Evolutionary conservation across 1,284 basidiomycete genomes (phyloP).

Genomic region (Ceratobasidium sp.): DNA sequence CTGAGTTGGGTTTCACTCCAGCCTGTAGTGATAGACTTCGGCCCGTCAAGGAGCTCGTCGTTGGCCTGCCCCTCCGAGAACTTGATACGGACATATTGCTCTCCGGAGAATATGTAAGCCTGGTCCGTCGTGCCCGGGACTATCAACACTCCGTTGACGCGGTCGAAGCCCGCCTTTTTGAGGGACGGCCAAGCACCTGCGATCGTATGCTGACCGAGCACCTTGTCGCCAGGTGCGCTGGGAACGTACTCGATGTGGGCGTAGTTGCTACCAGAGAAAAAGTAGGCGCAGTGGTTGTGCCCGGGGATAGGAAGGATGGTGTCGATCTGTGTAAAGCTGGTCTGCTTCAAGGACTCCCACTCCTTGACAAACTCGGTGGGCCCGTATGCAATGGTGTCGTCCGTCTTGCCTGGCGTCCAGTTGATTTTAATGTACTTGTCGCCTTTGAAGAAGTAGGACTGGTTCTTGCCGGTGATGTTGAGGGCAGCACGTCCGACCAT

Average conservation of each 20-base stretch:
- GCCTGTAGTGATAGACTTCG: background rate
- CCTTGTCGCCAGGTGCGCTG: background rate
- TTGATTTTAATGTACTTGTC: constrained; percentile 39
- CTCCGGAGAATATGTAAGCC: constrained; percentile 8
- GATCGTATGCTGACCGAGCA: background rate
- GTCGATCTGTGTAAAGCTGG: constrained; percentile 16
- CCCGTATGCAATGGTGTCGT: constrained; percentile 10
- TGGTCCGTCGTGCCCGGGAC: constrained; percentile 29
- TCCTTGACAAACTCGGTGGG: constrained; percentile 6
- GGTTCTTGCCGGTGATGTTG: constrained; percentile 24
- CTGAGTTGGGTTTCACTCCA: background rate
- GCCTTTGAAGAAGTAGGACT: constrained; percentile 42
- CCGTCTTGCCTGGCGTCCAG: constrained; percentile 8
- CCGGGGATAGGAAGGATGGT: constrained; percentile 19
- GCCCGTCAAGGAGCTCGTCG: constrained; percentile 20
- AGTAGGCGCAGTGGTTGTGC: background rate
- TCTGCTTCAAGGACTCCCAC: constrained; percentile 5
- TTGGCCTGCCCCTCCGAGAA: background rate
- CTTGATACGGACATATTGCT: background rate
- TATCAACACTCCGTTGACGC: constrained; percentile 20
- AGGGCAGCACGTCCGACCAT: constrained; percentile 29
- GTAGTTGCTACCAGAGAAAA: constrained; percentile 26
- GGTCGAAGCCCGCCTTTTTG: background rate
- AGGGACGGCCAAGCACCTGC: background rate
- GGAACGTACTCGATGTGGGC: constrained; percentile 16